Percentiles rank a stretch among this genome's conserved stretches.
These are phyloP conservation scores for Calonectria hawksworthii DNA, from an alignment of 2,329 filamentous ascomycete genomes.

Conservation along the genomic window DNA sequence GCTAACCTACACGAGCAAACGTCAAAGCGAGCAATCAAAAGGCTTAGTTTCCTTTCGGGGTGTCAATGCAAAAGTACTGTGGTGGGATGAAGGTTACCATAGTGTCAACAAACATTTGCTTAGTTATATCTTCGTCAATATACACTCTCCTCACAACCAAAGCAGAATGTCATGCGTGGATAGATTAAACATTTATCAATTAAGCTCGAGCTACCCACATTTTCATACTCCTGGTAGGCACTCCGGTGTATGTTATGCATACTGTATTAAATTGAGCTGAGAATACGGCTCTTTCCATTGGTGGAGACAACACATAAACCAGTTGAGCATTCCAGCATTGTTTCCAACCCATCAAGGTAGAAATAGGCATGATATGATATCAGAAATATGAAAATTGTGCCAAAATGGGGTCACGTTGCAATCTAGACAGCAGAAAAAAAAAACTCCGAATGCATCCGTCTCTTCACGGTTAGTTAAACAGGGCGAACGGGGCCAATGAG, in stretches of 20 bases:
- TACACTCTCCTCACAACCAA: neutral
- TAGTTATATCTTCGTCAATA: neutral
- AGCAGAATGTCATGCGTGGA: neutral
- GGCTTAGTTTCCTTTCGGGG: neutral
- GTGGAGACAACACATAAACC: neutral
- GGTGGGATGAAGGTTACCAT: neutral
- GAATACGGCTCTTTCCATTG: neutral
- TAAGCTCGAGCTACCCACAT: neutral
- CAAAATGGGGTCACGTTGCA: neutral
- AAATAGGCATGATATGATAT: neutral
- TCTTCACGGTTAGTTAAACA: neutral
- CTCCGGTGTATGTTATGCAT: neutral
- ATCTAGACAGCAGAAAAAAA: neutral
- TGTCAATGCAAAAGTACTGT: neutral
- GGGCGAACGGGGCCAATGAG: neutral
- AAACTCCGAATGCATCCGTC: neutral
- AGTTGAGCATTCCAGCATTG: neutral
- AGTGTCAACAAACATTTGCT: neutral
- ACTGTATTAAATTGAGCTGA: neutral
- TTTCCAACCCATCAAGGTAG: neutral
- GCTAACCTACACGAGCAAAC: neutral
- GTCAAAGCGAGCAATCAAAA: neutral
- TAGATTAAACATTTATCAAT: neutral
- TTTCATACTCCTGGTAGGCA: neutral
- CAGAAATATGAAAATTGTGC: neutral